These are phyloP conservation scores for Pleurotus salmoneostramineus DNA, from an alignment of 768 basidiomycete genomes.

Conservation along the genomic window DNA sequence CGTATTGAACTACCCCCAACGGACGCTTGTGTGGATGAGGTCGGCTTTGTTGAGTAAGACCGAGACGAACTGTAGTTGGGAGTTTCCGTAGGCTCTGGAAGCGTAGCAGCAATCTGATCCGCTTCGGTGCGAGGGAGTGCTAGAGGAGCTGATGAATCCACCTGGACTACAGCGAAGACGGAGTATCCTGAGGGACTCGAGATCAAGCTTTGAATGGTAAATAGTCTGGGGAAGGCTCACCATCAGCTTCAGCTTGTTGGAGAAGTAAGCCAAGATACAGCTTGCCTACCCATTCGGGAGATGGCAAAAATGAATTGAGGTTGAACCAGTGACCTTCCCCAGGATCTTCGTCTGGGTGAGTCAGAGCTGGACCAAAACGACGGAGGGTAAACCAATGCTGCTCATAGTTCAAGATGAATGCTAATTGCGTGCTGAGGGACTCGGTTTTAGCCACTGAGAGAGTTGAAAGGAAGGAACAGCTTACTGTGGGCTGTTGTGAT, in stretches of 20 bases:
- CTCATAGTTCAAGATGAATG: slow-evolving; percentile 81
- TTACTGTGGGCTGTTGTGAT: slow-evolving; percentile 77
- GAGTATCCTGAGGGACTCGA: slow-evolving; percentile 59
- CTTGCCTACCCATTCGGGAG: slow-evolving; percentile 81
- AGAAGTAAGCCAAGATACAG: slow-evolving; percentile 84
- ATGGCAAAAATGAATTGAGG: slow-evolving; percentile 67
- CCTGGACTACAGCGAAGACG: slow-evolving; percentile 70
- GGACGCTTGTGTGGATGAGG: background rate
- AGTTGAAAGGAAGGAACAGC: slow-evolving; percentile 10
- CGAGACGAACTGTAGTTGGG: background rate
- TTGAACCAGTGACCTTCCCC: slow-evolving; percentile 83
- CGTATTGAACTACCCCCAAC: background rate
- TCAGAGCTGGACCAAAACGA: slow-evolving; percentile 53
- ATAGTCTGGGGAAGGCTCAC: slow-evolving; percentile 31
- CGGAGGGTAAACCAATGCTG: slow-evolving; percentile 91
- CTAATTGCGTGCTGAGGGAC: slow-evolving; percentile 68
- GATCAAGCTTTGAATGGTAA: background rate
- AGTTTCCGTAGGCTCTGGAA: slow-evolving; percentile 45
- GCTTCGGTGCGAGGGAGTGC: slow-evolving; percentile 64
- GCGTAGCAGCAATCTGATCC: slow-evolving; percentile 64
- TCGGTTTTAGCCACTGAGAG: background rate
- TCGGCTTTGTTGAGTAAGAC: slow-evolving; percentile 1
- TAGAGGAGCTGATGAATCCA: slow-evolving; percentile 47
- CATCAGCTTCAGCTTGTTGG: slow-evolving; percentile 83
- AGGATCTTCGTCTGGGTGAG: slow-evolving; percentile 35